These are phyloP conservation scores for Dimargaris cristalligena DNA, from an alignment of 192 early-diverging fungal genomes.

Conservation along the genomic window DNA sequence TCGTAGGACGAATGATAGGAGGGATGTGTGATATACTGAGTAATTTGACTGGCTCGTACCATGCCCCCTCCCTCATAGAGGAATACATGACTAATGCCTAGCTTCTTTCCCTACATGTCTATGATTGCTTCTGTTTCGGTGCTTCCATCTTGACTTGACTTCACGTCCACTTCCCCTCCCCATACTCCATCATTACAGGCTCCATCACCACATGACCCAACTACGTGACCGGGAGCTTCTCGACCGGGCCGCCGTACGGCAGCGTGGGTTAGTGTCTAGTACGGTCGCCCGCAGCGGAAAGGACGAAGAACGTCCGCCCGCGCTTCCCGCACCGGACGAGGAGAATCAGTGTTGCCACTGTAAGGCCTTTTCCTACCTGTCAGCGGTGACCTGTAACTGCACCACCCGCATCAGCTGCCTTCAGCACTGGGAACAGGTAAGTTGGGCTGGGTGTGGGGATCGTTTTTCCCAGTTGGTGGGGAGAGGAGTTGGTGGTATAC, in stretches of 20 bases:
- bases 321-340: too few species aligned
- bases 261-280: slow-evolving; percentile 15
- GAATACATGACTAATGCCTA: too few species aligned
- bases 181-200: slow-evolving; percentile 16
- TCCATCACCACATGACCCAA: slow-evolving; percentile 26
- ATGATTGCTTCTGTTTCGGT: too few species aligned
- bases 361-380: slow-evolving; percentile 56
- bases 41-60: too few species aligned
- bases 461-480: not conserved
- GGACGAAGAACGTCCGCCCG: too few species aligned
- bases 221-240: slow-evolving; percentile 36
- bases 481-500: not conserved
- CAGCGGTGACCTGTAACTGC: slow-evolving; percentile 41
- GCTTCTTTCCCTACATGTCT: too few species aligned
- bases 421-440: slow-evolving; percentile 25
- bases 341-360: slow-evolving; percentile 47
- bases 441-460: not conserved
- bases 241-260: slow-evolving; percentile 23
- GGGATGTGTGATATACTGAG: too few species aligned
- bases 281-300: slow-evolving; percentile 24
- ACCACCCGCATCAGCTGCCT: slow-evolving; percentile 41
- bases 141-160: not conserved
- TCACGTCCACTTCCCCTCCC: not conserved
- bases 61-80: too few species aligned
- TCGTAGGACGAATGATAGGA: too few species aligned